Evolutionary conservation across 2,329 filamentous ascomycete species (phyloP), one percentile per base, ranked within the genome.

Genomic region (Mariannaea elegans): DNA sequence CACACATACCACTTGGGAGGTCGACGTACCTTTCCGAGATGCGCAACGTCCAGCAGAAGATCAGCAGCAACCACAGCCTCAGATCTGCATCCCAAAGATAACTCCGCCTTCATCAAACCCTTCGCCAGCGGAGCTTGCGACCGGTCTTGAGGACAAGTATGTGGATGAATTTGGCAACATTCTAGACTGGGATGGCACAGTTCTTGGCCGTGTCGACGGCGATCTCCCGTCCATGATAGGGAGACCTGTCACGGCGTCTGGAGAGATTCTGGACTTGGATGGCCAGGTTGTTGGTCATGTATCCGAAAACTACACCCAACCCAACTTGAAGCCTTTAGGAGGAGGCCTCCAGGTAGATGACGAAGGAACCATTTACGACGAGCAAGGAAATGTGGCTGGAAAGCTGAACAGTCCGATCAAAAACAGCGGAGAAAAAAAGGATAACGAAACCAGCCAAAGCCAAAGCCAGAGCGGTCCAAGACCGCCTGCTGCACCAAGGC

Each of bases 231-330:
- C 82, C 45, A 85, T 86, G 80, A 76, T 85, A 6, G 84, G 83
- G 29, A 75, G 78, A 38, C 76, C 76, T 41, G 80, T 86, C 2
- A 73, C 78, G 8, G 71, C 75, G 3, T 74, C 76, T 18, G 83
- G 83, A 14, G 78, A 84, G 62, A 72, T 86, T 3, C 89, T 94
- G 8, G 92, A 94, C 63, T 86, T 89, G 59, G 91, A 94, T 63
- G 92, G 91, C 23, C 90, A 94, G 60, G 87, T 94, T 23, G 83
- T 89, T 59, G 92, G 94, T 78, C 89, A 89, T 74, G 93, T 92
- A 68, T 84, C 83, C 19, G 87, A 88, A 62, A 75, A 77, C 2
- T 75, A 87, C 19, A 81, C 81, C 14, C 79, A 80, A 47, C 83
- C 84, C 5, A 81, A 83, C 65, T 77, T 85, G 36, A 76, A 81